phyloP scores from a whole-genome alignment of 1,284 basidiomycete genomes.

The Heliocybe sulcata region DNA sequence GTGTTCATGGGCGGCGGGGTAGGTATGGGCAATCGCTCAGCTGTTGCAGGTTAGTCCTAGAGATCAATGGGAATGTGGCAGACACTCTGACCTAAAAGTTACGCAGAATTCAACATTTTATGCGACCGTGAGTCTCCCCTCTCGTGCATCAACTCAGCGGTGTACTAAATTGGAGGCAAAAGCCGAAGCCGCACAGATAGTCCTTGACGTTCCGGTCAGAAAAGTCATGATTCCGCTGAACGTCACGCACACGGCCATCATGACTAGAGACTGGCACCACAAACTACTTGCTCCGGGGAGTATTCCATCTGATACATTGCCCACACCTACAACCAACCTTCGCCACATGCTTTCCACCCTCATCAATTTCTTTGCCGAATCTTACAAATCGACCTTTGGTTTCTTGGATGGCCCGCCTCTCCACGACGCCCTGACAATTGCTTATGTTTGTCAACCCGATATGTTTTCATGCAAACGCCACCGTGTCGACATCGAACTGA shows the following conservation, averaged over 20 bases:
- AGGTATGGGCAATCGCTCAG: constrained; percentile 74
- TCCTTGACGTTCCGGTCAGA: constrained; percentile 50
- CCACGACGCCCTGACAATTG: constrained; percentile 76
- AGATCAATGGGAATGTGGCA: not conserved
- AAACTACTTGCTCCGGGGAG: constrained; percentile 37
- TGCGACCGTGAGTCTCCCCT: constrained; percentile 56
- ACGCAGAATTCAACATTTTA: constrained; percentile 71
- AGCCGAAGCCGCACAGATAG: constrained; percentile 80
- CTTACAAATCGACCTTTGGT: constrained; percentile 64
- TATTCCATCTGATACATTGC: constrained; percentile 18
- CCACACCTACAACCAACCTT: constrained; percentile 44
- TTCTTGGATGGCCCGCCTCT: constrained; percentile 75
- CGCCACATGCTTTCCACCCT: constrained; percentile 69
- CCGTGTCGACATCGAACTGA: constrained; percentile 72
- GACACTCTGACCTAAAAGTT: not conserved
- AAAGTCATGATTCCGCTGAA: constrained; percentile 78
- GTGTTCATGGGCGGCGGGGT: constrained; percentile 88
- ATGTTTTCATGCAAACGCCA: constrained; percentile 55
- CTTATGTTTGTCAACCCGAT: constrained; percentile 58
- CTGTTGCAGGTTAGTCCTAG: constrained; percentile 49
- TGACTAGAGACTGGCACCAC: constrained; percentile 44
- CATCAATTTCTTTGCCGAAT: constrained; percentile 61
- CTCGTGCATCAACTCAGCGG: not conserved
- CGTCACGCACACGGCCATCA: constrained; percentile 77
- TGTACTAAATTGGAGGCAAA: constrained; percentile 3